A percentile compares a stretch with the other conserved stretches of the same genome.
Evolutionary conservation across 1,139 yeast genomes (phyloP).

Genomic region (Sugiyamaella pinicola): DNA sequence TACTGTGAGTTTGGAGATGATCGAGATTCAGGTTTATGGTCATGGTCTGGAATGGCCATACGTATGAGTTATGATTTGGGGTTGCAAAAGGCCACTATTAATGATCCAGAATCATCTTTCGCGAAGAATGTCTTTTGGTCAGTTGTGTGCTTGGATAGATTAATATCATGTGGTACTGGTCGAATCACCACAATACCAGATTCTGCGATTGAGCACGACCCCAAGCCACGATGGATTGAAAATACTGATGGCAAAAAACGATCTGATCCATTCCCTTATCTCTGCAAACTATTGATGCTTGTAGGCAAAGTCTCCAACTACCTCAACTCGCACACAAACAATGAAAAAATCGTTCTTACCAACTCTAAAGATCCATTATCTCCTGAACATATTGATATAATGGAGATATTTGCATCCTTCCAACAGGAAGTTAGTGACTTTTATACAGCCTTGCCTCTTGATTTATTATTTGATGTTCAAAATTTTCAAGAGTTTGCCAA

Average conservation of each 20-base stretch:
- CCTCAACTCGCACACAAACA: conserved; percentile 13
- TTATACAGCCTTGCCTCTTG: conserved; percentile 34
- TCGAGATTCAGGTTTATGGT: conserved; percentile 39
- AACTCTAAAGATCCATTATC: conserved; percentile 19
- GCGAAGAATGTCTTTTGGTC: conserved; percentile 36
- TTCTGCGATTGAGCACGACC: conserved; percentile 30
- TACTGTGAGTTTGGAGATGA: conserved; percentile 38
- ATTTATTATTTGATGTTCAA: conserved; percentile 35
- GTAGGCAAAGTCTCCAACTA: conserved; percentile 37
- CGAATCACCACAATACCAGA: conserved; percentile 31
- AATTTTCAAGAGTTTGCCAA: conserved; percentile 36
- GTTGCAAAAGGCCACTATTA: conserved; percentile 30
- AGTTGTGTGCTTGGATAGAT: conserved; percentile 36
- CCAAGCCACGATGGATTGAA: conserved; percentile 22
- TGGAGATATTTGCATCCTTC: conserved; percentile 29
- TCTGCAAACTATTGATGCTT: conserved; percentile 34
- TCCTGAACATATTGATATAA: conserved; percentile 27
- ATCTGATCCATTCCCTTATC: conserved; percentile 37
- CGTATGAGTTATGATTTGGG: conserved; percentile 39
- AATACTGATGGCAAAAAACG: conserved; percentile 21
- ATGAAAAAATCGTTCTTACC: neutral
- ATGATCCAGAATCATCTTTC: conserved; percentile 16
- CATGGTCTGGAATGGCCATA: conserved; percentile 40
- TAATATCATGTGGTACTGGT: conserved; percentile 38
- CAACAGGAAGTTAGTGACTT: conserved; percentile 36